Conservation (phyloP, 768 basidiomycete genomes). For the Boletus bicolor region DNA sequence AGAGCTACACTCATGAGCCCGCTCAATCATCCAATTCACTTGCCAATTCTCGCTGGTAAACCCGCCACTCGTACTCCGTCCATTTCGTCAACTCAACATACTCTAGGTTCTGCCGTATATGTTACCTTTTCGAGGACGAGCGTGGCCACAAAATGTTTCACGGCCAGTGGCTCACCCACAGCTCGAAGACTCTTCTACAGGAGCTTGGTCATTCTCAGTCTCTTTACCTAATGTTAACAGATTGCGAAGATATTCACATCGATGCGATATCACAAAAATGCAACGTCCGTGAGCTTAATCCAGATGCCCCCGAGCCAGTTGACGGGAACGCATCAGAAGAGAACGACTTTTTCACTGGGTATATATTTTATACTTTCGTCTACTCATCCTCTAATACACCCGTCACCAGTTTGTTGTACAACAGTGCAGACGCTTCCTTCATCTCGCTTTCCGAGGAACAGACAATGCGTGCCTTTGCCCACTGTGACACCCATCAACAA, state of each 20-base stretch:
- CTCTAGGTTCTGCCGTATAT: slow-evolving; percentile 69
- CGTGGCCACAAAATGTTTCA: slow-evolving; percentile 53
- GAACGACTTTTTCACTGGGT: slow-evolving; percentile 60
- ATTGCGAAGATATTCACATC: slow-evolving; percentile 54
- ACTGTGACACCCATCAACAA: slow-evolving; percentile 32
- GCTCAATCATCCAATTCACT: slow-evolving; percentile 52
- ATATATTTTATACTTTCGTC: not conserved
- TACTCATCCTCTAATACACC: not conserved
- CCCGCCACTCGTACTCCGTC: not conserved
- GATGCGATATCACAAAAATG: slow-evolving; percentile 59
- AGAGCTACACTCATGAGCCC: slow-evolving; percentile 37
- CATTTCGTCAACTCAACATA: not conserved
- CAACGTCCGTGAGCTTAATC: slow-evolving; percentile 42
- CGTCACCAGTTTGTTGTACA: slow-evolving; percentile 46
- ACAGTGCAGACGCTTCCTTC: slow-evolving; percentile 46
- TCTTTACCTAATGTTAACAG: slow-evolving; percentile 49
- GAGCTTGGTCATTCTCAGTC: slow-evolving; percentile 63
- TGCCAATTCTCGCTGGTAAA: slow-evolving; percentile 61
- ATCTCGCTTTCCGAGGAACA: slow-evolving; percentile 40
- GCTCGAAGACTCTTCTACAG: slow-evolving; percentile 59
- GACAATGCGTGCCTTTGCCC: slow-evolving; percentile 27
- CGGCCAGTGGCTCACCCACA: slow-evolving; percentile 69
- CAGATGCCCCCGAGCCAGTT: slow-evolving; percentile 43
- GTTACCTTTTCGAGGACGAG: slow-evolving; percentile 53
- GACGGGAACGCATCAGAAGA: slow-evolving; percentile 40